These are phyloP conservation scores for Ustilago trichophora DNA, from an alignment of 1,284 basidiomycete species.

Conservation along the genomic window DNA sequence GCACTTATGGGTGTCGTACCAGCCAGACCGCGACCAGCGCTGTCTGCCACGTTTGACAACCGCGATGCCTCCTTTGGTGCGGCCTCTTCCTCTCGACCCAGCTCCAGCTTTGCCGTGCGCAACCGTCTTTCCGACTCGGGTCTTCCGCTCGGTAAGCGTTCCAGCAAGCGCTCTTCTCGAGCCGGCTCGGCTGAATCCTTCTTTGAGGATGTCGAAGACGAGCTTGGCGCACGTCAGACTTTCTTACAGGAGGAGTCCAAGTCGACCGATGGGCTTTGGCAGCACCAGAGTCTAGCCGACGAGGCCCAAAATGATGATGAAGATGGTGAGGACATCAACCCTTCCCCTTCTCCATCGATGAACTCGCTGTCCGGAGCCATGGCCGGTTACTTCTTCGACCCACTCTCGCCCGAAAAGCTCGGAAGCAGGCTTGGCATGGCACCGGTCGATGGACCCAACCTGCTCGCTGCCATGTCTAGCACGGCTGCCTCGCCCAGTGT, in stretches of 20 bases:
- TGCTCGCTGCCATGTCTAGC: slow-evolving; percentile 41
- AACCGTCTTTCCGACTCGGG: slow-evolving; percentile 26
- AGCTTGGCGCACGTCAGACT: slow-evolving; percentile 19
- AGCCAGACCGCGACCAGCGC: slow-evolving; percentile 17
- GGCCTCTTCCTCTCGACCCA: slow-evolving; percentile 18
- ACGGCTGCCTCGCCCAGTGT: slow-evolving; percentile 21
- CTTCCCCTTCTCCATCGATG: slow-evolving; percentile 48
- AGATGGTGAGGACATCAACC: slow-evolving; percentile 22
- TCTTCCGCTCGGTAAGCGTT: neutral
- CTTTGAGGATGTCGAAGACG: slow-evolving; percentile 33
- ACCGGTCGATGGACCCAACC: slow-evolving; percentile 23
- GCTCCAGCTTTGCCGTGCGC: slow-evolving; percentile 21
- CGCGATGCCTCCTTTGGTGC: slow-evolving; percentile 17
- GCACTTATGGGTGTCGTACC: slow-evolving; percentile 25
- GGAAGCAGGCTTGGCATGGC: slow-evolving; percentile 22
- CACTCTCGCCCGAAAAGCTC: slow-evolving; percentile 55
- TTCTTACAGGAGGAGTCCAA: neutral
- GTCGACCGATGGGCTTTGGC: slow-evolving; percentile 2
- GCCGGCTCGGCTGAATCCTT: slow-evolving; percentile 31
- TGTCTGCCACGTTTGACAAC: slow-evolving; percentile 23
- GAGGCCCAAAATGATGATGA: slow-evolving; percentile 8
- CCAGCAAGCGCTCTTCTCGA: slow-evolving; percentile 27
- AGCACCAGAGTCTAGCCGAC: neutral
- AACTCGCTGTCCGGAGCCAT: slow-evolving; percentile 35
- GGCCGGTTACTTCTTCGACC: slow-evolving; percentile 60